A percentile compares a stretch with the other conserved stretches of the same genome.
phyloP scores from a whole-genome alignment of 768 basidiomycete species.

The Pisolithus sp. region DNA sequence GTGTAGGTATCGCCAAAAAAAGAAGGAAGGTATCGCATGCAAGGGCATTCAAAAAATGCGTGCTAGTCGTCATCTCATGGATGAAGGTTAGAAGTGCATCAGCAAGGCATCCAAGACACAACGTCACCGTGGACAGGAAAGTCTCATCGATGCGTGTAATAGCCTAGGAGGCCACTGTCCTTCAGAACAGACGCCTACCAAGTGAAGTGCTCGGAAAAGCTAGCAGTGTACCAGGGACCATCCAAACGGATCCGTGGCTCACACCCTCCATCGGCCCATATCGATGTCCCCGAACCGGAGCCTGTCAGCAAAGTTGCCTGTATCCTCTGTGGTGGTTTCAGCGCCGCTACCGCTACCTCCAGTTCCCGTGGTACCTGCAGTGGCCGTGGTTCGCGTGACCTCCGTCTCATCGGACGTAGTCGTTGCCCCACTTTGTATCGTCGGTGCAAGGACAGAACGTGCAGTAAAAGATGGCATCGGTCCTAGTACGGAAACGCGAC shows the following conservation, averaged over 20 bases:
- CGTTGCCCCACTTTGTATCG: constrained; percentile 27
- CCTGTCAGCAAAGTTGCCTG: constrained; percentile 5
- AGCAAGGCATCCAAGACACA: too few species aligned
- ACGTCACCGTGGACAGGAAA: too few species aligned
- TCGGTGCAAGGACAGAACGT: constrained; percentile 20
- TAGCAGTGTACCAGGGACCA: too few species aligned
- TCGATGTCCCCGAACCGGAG: constrained; percentile 17
- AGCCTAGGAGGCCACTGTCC: too few species aligned
- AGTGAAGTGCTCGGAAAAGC: too few species aligned
- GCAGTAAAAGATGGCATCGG: constrained; percentile 28
- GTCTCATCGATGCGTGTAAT: too few species aligned
- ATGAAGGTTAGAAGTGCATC: too few species aligned
- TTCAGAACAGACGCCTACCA: too few species aligned
- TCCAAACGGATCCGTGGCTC: neutral
- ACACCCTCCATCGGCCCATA: constrained; percentile 13
- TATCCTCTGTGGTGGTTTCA: constrained; percentile 6
- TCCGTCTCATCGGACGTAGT: constrained; percentile 28
- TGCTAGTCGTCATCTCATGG: too few species aligned
- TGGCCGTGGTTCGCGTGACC: constrained; percentile 17
- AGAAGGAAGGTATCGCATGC: too few species aligned
- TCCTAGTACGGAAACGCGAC: constrained; percentile 24
- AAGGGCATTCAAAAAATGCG: too few species aligned
- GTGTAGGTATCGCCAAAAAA: too few species aligned
- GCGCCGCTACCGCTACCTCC: neutral
- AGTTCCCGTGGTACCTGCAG: constrained; percentile 9